These are phyloP conservation scores for Acacia melanoxylon DNA, from an alignment of 306 rosid genomes.

Conservation along the genomic window DNA sequence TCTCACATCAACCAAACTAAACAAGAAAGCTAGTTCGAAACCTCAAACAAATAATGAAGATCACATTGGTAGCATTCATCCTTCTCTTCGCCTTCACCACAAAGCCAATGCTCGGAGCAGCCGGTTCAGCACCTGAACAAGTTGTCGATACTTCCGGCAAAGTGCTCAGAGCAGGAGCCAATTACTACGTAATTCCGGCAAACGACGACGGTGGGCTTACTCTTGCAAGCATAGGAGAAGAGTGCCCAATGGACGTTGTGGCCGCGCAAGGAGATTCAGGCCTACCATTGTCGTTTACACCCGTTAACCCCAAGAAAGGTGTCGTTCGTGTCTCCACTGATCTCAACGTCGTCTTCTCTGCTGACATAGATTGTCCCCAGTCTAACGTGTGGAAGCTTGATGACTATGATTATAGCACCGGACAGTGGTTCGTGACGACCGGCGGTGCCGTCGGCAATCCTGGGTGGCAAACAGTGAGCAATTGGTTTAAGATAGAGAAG, in stretches of 20 bases:
- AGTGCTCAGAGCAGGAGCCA: slow-evolving; percentile 17
- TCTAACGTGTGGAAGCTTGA: slow-evolving; percentile 53
- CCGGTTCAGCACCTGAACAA: neutral
- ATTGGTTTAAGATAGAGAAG: slow-evolving; percentile 62
- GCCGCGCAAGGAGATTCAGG: slow-evolving; percentile 23
- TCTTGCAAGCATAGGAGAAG: slow-evolving; percentile 25
- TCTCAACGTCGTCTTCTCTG: slow-evolving; percentile 44
- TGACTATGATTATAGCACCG: neutral
- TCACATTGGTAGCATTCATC: slow-evolving; percentile 15
- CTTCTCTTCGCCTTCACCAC: slow-evolving; percentile 29
- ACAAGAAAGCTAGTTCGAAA: neutral
- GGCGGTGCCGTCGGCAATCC: slow-evolving; percentile 47
- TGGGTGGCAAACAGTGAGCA: slow-evolving; percentile 16
- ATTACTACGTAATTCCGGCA: slow-evolving; percentile 35
- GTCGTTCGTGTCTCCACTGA: slow-evolving; percentile 42
- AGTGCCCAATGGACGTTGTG: slow-evolving; percentile 47
- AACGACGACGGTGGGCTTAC: slow-evolving; percentile 34
- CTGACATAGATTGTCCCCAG: neutral
- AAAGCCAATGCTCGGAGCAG: slow-evolving; percentile 22
- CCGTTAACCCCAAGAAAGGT: slow-evolving; percentile 33
- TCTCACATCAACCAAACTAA: neutral
- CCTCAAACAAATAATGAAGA: neutral
- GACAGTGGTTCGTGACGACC: slow-evolving; percentile 33
- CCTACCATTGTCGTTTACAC: slow-evolving; percentile 15
- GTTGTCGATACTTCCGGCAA: slow-evolving; percentile 45